Evolutionary conservation across 2,329 filamentous ascomycete genomes (phyloP).

Genomic region (Colletotrichum navitas): DNA sequence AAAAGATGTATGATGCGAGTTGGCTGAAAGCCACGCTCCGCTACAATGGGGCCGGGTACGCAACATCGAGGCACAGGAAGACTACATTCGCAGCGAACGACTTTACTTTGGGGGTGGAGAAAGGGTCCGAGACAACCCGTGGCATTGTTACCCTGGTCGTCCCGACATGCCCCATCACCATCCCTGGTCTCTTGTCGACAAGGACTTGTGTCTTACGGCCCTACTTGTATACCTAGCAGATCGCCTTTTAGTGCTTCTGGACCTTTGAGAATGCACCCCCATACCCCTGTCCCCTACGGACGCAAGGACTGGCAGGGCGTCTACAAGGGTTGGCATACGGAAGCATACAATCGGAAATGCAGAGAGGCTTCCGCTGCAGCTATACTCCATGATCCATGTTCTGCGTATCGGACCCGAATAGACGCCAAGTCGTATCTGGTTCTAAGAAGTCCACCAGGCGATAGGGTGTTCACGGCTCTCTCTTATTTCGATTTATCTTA

Average conservation of each 20-base stretch:
- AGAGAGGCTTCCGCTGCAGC: constrained; percentile 38
- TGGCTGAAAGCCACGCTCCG: constrained; percentile 24
- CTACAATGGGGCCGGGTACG: constrained; percentile 18
- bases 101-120: constrained; percentile 33
- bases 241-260: constrained; percentile 30
- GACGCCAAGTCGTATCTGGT: constrained; percentile 33
- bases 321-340: constrained; percentile 29
- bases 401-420: constrained; percentile 39
- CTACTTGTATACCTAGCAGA: constrained; percentile 38
- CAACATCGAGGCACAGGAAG: constrained; percentile 9
- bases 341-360: constrained; percentile 33
- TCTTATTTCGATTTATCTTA: constrained; percentile 32
- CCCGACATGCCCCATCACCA: constrained; percentile 36
- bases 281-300: constrained; percentile 34
- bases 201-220: constrained; percentile 37
- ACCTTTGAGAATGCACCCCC: constrained; percentile 23
- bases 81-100: constrained; percentile 24
- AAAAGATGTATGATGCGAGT: constrained; percentile 24
- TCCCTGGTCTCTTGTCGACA: constrained; percentile 23
- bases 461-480: constrained; percentile 17
- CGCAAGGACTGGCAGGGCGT: constrained; percentile 38
- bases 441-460: constrained; percentile 11
- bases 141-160: constrained; percentile 32
- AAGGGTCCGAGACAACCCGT: constrained; percentile 41
- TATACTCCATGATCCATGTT: constrained; percentile 32